Percentiles rank a stretch among this genome's conserved stretches.
Evolutionary conservation across 148 eudicot genomes (phyloP).

Genomic region (Spergularia marina): DNA sequence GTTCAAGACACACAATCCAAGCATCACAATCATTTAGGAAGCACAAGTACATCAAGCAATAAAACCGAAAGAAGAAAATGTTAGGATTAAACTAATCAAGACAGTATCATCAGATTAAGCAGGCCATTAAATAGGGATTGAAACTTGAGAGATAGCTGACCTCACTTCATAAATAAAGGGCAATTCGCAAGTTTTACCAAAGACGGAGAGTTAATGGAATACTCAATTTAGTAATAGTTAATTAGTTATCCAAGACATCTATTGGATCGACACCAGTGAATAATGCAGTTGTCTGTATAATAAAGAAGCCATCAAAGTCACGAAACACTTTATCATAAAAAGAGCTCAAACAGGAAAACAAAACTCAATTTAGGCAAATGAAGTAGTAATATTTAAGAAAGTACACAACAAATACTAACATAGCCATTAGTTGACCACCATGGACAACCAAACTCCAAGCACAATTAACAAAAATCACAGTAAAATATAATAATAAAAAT

Average conservation of each 20-base stretch:
- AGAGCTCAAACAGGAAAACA: neutral
- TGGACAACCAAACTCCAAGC: no score
- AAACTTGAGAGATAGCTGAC: neutral
- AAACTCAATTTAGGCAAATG: neutral
- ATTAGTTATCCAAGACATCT: neutral
- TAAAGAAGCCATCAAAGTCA: conserved; percentile 15
- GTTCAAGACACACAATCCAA: neutral
- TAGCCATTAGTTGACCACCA: neutral
- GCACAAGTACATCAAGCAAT: neutral
- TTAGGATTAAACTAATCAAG: neutral
- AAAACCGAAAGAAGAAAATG: neutral
- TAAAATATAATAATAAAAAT: no score
- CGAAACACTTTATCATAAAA: neutral
- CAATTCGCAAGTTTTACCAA: conserved; percentile 6
- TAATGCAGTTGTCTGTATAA: neutral
- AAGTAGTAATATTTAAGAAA: neutral
- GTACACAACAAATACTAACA: neutral
- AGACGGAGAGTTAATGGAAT: no score
- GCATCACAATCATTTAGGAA: neutral
- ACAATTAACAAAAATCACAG: no score
- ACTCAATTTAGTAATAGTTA: neutral
- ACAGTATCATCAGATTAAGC: neutral
- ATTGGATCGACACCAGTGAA: neutral
- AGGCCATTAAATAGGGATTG: neutral
- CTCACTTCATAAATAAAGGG: conserved; percentile 3